Evolutionary conservation across 805 yeast genomes (phyloP).

Genomic region (Priceomyces medius): DNA sequence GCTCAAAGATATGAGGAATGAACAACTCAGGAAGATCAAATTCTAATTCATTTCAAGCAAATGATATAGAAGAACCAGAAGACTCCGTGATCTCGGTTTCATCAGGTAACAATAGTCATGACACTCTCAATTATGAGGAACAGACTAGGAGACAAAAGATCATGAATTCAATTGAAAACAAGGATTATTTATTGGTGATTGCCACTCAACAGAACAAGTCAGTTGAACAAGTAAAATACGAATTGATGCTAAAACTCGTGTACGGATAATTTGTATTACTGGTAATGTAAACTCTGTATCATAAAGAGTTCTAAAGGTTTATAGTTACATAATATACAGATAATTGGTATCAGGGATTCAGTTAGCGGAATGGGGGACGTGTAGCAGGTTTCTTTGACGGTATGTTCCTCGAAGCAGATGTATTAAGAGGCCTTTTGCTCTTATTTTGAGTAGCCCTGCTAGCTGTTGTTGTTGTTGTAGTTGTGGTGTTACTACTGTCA

Average conservation of each 20-base stretch:
- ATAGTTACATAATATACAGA: constrained; percentile 4
- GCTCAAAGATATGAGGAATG: not conserved
- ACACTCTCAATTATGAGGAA: constrained; percentile 23
- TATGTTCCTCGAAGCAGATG: not conserved
- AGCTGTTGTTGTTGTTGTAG: not conserved
- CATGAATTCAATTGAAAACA: constrained; percentile 39
- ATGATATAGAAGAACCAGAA: not conserved
- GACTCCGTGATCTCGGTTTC: not conserved
- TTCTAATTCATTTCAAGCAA: not conserved
- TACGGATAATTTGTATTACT: constrained; percentile 9
- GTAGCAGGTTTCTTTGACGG: constrained; percentile 1
- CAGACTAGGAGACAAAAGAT: constrained; percentile 33
- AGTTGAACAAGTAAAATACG: constrained; percentile 43
- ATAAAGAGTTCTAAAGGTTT: not conserved
- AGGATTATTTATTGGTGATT: constrained; percentile 34
- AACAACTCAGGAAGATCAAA: not conserved
- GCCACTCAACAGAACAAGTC: constrained; percentile 44
- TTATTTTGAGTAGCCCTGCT: too few species aligned
- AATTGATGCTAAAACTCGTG: constrained; percentile 30
- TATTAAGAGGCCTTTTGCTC: not conserved
- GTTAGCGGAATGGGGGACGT: constrained; percentile 21
- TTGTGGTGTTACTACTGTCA: constrained; percentile 15
- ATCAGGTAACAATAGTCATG: not conserved
- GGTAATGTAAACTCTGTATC: not conserved
- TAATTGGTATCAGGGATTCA: not conserved